Conservation (phyloP, 2,329 filamentous ascomycete genomes). For the Lasiodiplodia sp. region DNA sequence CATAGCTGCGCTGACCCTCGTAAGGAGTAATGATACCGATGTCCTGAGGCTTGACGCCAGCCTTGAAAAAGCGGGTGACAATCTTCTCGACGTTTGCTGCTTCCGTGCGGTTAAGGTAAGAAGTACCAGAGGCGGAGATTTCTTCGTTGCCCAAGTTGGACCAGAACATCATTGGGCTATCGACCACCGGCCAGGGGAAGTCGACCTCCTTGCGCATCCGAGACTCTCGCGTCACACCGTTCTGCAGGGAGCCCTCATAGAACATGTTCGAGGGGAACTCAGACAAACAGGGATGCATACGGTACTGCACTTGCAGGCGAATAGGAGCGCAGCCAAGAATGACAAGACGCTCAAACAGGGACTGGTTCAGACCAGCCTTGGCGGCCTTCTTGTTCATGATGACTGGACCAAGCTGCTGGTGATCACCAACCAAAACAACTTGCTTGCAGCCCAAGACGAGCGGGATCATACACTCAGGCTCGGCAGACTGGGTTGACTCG, state of each 20-base stretch:
- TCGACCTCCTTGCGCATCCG: constrained; percentile 92
- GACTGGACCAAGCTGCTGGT: constrained; percentile 96
- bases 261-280: constrained; percentile 99
- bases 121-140: constrained; percentile 96
- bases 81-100: constrained; percentile 98
- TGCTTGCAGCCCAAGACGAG: constrained; percentile 97
- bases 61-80: constrained; percentile 98
- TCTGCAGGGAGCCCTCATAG: constrained; percentile 96
- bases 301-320: constrained; percentile 94
- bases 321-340: constrained; percentile 91
- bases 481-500: constrained; percentile 96
- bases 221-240: constrained; percentile 89
- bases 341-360: constrained; percentile 95
- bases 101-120: constrained; percentile 96
- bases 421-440: constrained; percentile 96
- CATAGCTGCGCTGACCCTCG: constrained; percentile 96
- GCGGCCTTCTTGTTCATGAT: constrained; percentile 99
- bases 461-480: constrained; percentile 99
- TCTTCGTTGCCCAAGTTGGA: constrained; percentile 97
- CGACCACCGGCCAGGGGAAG: constrained; percentile 94
- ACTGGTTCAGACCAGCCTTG: constrained; percentile 96
- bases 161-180: constrained; percentile 99
- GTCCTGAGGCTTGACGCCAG: constrained; percentile 88
- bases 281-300: constrained; percentile 97
- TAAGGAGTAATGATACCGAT: constrained; percentile 99